Evolutionary conservation across 257 asterid genomes (phyloP).

Genomic region (Solanum arcanum): DNA sequence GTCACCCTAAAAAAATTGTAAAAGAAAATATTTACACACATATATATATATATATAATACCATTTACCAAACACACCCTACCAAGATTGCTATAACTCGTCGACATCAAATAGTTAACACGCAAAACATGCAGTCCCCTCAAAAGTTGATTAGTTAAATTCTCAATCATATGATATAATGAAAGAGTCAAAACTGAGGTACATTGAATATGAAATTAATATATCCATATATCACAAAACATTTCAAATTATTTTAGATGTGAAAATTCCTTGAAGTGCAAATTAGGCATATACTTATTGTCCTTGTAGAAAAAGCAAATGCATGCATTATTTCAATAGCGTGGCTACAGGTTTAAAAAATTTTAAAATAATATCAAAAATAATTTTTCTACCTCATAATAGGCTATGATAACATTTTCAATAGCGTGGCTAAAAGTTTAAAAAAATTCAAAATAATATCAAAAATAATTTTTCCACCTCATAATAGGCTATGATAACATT

Average conservation of each 20-base stretch:
- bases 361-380: too few relatives aligned
- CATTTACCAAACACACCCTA: not conserved
- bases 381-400: too few relatives aligned
- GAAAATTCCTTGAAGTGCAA: not conserved
- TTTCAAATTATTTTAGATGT: not conserved
- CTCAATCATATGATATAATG: not conserved
- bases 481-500: too few relatives aligned
- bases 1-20: too few relatives aligned
- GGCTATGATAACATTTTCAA: too few relatives aligned
- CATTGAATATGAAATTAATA: too few relatives aligned
- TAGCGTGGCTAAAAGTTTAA: too few relatives aligned
- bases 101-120: not conserved
- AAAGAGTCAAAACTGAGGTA: too few relatives aligned
- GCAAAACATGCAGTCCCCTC: not conserved
- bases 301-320: not conserved
- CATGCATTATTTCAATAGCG: too few relatives aligned
- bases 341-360: too few relatives aligned
- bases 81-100: not conserved
- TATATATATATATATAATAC: too few relatives aligned
- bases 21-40: not conserved
- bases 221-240: not conserved
- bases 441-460: rapidly evolving
- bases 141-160: not conserved
- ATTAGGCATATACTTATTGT: not conserved
- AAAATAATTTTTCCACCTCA: too few relatives aligned